These are phyloP conservation scores for Colletotrichum higginsianum DNA, from an alignment of 2,329 filamentous ascomycete species.

Conservation along the genomic window DNA sequence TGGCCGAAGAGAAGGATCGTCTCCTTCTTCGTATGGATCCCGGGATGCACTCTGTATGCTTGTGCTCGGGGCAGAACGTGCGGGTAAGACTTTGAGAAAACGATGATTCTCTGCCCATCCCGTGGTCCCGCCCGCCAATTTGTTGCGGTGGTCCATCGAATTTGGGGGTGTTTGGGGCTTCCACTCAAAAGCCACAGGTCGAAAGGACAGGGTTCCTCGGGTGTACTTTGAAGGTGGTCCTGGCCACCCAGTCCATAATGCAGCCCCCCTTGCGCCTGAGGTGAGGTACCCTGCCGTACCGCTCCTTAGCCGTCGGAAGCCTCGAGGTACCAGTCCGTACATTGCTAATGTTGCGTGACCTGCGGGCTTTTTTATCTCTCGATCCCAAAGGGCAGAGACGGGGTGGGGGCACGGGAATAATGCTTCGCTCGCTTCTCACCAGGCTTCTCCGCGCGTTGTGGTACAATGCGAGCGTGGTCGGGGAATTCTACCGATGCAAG, in stretches of 20 bases:
- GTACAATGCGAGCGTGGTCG: conserved; percentile 22
- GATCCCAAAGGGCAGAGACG: background rate
- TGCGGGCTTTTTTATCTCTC: conserved; percentile 15
- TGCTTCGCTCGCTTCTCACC: conserved; percentile 13
- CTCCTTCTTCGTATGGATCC: background rate
- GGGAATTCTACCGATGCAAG: conserved; percentile 2
- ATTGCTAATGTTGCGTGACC: background rate
- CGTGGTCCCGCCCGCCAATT: conserved; percentile 38
- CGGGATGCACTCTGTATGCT: conserved; percentile 4
- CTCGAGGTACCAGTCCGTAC: background rate
- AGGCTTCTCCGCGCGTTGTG: conserved; percentile 23
- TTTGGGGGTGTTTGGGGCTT: conserved; percentile 40
- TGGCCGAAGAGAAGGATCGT: background rate
- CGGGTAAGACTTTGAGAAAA: conserved; percentile 38
- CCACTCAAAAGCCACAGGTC: conserved; percentile 17
- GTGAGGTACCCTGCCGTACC: conserved; percentile 20
- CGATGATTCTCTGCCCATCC: conserved; percentile 39
- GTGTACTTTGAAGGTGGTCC: conserved; percentile 36
- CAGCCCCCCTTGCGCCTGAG: conserved; percentile 37
- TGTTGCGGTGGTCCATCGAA: conserved; percentile 37
- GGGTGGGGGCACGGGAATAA: conserved; percentile 3
- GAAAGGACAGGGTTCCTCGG: conserved; percentile 32
- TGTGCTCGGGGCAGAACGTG: conserved; percentile 9
- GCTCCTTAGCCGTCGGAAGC: background rate
- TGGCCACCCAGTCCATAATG: conserved; percentile 37